Evolutionary conservation across 1,284 basidiomycete species (phyloP).

Genomic region (Vanrija sp.): DNA sequence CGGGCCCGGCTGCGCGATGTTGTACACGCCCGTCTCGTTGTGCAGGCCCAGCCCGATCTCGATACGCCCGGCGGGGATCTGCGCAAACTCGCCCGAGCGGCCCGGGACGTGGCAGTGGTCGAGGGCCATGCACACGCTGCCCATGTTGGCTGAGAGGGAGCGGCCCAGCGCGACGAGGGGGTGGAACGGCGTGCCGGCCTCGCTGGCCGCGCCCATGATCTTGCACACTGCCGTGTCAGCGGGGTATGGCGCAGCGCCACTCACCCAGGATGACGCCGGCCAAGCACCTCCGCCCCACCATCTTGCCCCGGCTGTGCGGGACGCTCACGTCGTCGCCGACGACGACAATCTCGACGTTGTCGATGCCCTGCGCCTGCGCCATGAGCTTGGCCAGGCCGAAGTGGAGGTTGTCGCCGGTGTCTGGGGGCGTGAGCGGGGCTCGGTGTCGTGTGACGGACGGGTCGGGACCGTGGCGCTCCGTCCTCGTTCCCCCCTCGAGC

Average conservation of each 20-base stretch:
- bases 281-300: conserved; percentile 52
- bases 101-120: conserved; percentile 55
- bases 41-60: conserved; percentile 54
- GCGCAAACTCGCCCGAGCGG: conserved; percentile 44
- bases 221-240: conserved; percentile 37
- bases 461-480: not conserved
- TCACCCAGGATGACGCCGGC: conserved; percentile 49
- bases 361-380: conserved; percentile 32
- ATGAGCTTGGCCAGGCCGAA: conserved; percentile 46
- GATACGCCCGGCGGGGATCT: conserved; percentile 48
- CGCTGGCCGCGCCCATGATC: conserved; percentile 42
- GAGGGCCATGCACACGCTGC: conserved; percentile 50
- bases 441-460: not conserved
- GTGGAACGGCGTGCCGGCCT: conserved; percentile 34
- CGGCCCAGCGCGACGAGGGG: conserved; percentile 37
- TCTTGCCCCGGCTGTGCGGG: conserved; percentile 49
- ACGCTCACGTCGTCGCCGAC: conserved; percentile 53
- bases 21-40: conserved; percentile 52
- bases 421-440: conserved; percentile 9
- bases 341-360: conserved; percentile 52
- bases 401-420: conserved; percentile 52
- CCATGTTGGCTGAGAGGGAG: conserved; percentile 43
- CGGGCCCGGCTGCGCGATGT: conserved; percentile 34
- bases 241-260: conserved; percentile 18
- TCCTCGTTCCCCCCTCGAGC: not conserved